Conservation (phyloP, 192 early-diverging fungal species). For the Gaertneriomyces semiglobifer region DNA sequence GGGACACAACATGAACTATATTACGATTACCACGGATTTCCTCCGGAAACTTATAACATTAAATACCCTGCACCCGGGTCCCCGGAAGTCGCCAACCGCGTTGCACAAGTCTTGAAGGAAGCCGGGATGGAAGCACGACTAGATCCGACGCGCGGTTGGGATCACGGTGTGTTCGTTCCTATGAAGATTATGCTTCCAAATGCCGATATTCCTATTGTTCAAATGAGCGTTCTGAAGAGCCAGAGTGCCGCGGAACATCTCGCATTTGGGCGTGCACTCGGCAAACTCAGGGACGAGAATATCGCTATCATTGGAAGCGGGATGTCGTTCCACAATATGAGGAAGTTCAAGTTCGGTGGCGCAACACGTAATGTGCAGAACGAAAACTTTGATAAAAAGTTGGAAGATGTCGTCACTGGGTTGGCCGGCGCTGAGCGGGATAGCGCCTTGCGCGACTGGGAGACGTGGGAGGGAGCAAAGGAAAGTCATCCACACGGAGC, state of each 20-base stretch:
- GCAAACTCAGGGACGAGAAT: constrained; percentile 40
- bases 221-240: constrained; percentile 35
- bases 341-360: constrained; percentile 10
- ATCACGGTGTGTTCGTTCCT: constrained; percentile 59
- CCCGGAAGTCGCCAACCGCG: constrained; percentile 38
- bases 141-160: constrained; percentile 41
- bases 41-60: constrained; percentile 43
- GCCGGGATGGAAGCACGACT: constrained; percentile 31
- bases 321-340: constrained; percentile 30
- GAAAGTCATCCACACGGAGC: constrained; percentile 31
- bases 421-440: constrained; percentile 5
- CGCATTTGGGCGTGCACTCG: constrained; percentile 40
- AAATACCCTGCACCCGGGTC: constrained; percentile 42
- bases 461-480: constrained; percentile 5
- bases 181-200: constrained; percentile 33
- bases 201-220: constrained; percentile 46
- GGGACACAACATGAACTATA: constrained; percentile 30
- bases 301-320: constrained; percentile 52
- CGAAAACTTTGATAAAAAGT: constrained; percentile 19
- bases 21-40: constrained; percentile 59
- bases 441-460: constrained; percentile 12
- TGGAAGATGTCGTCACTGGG: constrained; percentile 5
- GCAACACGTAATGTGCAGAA: constrained; percentile 6
- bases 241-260: constrained; percentile 35
- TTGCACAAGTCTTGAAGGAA: constrained; percentile 23